Evolutionary conservation across 495 filamentous ascomycete species (phyloP).

Genomic region (Hypomontagnella submonticulosa): DNA sequence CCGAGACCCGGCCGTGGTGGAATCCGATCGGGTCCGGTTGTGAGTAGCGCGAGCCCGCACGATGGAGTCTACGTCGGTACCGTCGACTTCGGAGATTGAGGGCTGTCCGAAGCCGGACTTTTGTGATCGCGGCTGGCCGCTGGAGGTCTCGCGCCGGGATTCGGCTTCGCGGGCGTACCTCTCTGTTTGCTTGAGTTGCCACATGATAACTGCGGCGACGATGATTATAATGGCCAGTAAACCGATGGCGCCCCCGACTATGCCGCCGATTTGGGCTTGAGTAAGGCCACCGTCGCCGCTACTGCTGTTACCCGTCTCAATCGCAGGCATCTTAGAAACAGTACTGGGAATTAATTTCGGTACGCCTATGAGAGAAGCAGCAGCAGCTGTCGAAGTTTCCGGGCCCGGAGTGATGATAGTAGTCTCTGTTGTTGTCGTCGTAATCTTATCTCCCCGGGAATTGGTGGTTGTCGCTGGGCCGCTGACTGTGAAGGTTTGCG

Average conservation of each 20-base stretch:
- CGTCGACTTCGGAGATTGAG: constrained; percentile 44
- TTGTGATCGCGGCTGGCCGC: constrained; percentile 38
- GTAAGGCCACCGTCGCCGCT: constrained; percentile 42
- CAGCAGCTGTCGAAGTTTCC: constrained; percentile 33
- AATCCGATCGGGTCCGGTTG: constrained; percentile 29
- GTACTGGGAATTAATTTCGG: constrained; percentile 54
- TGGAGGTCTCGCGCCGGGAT: constrained; percentile 48
- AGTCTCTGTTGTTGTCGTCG: constrained; percentile 44
- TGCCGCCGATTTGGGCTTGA: constrained; percentile 52
- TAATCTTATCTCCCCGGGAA: constrained; percentile 43
- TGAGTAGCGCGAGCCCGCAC: constrained; percentile 19
- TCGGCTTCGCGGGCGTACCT: constrained; percentile 40
- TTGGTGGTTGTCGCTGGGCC: constrained; percentile 50
- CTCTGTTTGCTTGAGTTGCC: constrained; percentile 51
- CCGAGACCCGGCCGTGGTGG: constrained; percentile 26
- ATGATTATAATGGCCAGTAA: constrained; percentile 51
- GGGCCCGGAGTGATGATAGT: constrained; percentile 43
- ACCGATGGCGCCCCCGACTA: constrained; percentile 56
- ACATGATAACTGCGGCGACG: constrained; percentile 53
- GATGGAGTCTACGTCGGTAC: constrained; percentile 28
- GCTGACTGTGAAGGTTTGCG: constrained; percentile 48
- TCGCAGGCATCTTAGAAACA: constrained; percentile 51
- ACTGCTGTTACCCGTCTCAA: constrained; percentile 28
- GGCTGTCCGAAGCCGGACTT: constrained; percentile 39
- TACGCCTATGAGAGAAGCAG: constrained; percentile 22